These are phyloP conservation scores for Phytopythium oedochilum DNA, from an alignment of 352 stramenopile species.

Conservation along the genomic window DNA sequence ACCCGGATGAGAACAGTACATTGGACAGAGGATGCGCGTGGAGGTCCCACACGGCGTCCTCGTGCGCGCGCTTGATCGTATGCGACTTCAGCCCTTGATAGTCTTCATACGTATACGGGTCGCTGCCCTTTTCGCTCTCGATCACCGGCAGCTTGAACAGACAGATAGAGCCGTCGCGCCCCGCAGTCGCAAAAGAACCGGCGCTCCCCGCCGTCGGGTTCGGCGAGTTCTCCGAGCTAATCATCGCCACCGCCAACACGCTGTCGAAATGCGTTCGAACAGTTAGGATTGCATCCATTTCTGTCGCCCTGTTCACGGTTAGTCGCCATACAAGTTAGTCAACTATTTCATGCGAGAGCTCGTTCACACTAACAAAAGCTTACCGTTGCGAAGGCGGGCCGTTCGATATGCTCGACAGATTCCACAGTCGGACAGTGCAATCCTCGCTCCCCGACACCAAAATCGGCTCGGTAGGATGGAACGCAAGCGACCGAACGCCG, in stretches of 20 bases:
- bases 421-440: constrained; percentile 84
- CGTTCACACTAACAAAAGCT: neutral
- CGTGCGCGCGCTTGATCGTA: constrained; percentile 67
- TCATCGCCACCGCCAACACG: constrained; percentile 65
- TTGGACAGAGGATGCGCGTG: constrained; percentile 81
- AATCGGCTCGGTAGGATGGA: constrained; percentile 78
- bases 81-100: constrained; percentile 71
- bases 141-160: constrained; percentile 52
- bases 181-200: constrained; percentile 65
- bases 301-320: constrained; percentile 30
- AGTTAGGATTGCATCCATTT: constrained; percentile 77
- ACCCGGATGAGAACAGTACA: constrained; percentile 73
- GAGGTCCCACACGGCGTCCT: constrained; percentile 81
- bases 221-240: constrained; percentile 73
- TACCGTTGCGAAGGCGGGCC: constrained; percentile 65
- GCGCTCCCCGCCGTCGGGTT: constrained; percentile 38
- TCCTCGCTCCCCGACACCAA: constrained; percentile 84
- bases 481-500: constrained; percentile 66
- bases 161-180: constrained; percentile 70
- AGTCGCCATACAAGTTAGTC: constrained; percentile 3
- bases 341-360: neutral
- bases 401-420: constrained; percentile 50
- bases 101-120: constrained; percentile 66
- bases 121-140: constrained; percentile 53
- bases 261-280: constrained; percentile 69